A percentile compares a stretch with the other conserved stretches of the same genome.
These are phyloP conservation scores for Geoglossum glabrum DNA, from an alignment of 495 filamentous ascomycete species.

Conservation along the genomic window DNA sequence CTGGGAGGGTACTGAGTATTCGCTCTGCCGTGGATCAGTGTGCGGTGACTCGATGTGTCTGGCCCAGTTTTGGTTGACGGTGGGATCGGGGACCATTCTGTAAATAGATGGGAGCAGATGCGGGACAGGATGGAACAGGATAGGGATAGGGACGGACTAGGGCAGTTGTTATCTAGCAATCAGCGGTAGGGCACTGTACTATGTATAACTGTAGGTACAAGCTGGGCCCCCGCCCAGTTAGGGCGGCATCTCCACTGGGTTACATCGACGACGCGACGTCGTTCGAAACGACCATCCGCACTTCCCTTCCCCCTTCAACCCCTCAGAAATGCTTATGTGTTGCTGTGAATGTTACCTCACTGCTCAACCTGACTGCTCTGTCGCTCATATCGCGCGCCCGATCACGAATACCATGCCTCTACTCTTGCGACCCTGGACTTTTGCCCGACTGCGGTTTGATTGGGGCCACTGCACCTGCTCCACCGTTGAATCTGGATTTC, in stretches of 20 bases:
- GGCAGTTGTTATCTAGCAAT: too few relatives aligned
- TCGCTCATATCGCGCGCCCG: neutral
- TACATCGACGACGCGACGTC: conserved; percentile 1
- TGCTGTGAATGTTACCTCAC: conserved; percentile 1
- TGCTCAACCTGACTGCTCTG: neutral
- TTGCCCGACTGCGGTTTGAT: neutral
- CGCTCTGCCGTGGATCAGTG: neutral
- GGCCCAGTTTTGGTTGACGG: too few relatives aligned
- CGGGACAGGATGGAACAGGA: too few relatives aligned
- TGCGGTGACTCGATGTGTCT: neutral
- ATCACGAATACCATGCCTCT: neutral
- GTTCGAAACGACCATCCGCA: neutral
- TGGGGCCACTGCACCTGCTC: neutral
- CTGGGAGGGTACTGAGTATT: neutral
- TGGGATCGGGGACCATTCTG: too few relatives aligned
- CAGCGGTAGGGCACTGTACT: too few relatives aligned
- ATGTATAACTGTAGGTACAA: too few relatives aligned
- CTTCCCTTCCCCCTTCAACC: neutral
- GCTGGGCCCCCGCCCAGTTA: neutral
- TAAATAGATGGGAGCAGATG: too few relatives aligned
- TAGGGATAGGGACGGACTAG: too few relatives aligned
- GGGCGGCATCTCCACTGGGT: neutral
- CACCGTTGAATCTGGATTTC: neutral
- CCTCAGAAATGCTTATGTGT: neutral
- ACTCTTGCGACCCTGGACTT: neutral